These are phyloP conservation scores for Nakazawaea laoshanensis DNA, from an alignment of 805 yeast genomes.

Conservation along the genomic window DNA sequence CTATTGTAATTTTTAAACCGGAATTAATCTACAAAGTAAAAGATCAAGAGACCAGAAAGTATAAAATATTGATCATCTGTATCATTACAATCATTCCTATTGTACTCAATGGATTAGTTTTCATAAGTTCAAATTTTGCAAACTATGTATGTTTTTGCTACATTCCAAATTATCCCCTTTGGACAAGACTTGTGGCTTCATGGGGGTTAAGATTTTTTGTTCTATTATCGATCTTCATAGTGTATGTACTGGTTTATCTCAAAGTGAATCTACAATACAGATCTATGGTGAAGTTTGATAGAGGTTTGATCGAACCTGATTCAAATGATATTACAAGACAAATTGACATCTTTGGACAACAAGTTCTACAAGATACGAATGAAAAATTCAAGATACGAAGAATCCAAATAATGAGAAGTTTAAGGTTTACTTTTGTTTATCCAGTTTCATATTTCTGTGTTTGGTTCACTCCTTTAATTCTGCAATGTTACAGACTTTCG, in stretches of 20 bases:
- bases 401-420: slow-evolving; percentile 61
- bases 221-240: slow-evolving; percentile 47
- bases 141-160: slow-evolving; percentile 72
- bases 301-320: too few species aligned
- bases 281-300: too few species aligned
- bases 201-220: slow-evolving; percentile 78
- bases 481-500: slow-evolving; percentile 49
- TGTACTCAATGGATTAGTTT: slow-evolving; percentile 66
- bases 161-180: slow-evolving; percentile 59
- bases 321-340: too few species aligned
- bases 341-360: too few species aligned
- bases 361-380: too few species aligned
- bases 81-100: slow-evolving; percentile 52
- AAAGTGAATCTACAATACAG: too few species aligned
- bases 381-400: slow-evolving; percentile 54
- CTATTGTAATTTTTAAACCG: slow-evolving; percentile 61
- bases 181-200: slow-evolving; percentile 64
- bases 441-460: slow-evolving; percentile 73
- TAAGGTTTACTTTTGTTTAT: slow-evolving; percentile 71
- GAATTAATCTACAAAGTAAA: slow-evolving; percentile 26
- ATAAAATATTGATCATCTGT: slow-evolving; percentile 48
- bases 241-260: slow-evolving; percentile 63
- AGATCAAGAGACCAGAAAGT: slow-evolving; percentile 69
- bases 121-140: slow-evolving; percentile 48
- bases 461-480: slow-evolving; percentile 75